phyloP scores from a whole-genome alignment of 306 rosid species.

The Astragalus glycyphyllos region DNA sequence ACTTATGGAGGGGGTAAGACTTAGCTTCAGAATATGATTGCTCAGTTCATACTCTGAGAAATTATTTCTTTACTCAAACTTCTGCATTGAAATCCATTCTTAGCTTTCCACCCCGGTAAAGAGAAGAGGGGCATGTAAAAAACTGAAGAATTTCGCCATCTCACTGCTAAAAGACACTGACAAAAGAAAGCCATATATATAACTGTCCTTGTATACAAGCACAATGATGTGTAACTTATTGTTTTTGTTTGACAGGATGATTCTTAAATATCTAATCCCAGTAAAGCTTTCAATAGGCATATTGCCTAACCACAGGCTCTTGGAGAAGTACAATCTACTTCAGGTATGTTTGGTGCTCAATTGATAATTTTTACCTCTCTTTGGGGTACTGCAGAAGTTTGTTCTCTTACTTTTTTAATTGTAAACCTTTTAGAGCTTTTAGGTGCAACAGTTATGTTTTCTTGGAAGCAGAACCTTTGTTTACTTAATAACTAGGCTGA shows the following conservation, averaged over 20 bases:
- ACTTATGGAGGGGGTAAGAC: slow-evolving; percentile 32
- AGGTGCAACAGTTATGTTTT: slow-evolving; percentile 27
- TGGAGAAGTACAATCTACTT: slow-evolving; percentile 75
- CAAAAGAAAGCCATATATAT: slow-evolving; percentile 15
- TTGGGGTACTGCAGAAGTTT: too few relatives aligned
- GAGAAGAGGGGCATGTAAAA: slow-evolving; percentile 23
- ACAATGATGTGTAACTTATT: slow-evolving; percentile 27
- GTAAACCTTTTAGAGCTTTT: slow-evolving; percentile 9
- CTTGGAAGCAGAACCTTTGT: not conserved
- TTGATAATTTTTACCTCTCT: slow-evolving; percentile 7
- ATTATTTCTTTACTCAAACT: not conserved
- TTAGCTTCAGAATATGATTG: slow-evolving; percentile 21
- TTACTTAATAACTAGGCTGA: slow-evolving; percentile 29
- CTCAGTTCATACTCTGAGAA: slow-evolving; percentile 17
- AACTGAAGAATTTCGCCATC: slow-evolving; percentile 5
- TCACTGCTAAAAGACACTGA: slow-evolving; percentile 11
- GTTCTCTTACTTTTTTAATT: too few relatives aligned
- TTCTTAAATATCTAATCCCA: slow-evolving; percentile 90
- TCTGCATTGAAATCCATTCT: slow-evolving; percentile 8
- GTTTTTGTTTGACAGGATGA: slow-evolving; percentile 69
- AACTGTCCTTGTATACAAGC: not conserved
- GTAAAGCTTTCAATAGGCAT: slow-evolving; percentile 97
- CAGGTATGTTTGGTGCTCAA: slow-evolving; percentile 62
- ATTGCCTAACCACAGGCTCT: slow-evolving; percentile 74
- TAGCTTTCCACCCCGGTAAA: slow-evolving; percentile 4